Percentiles rank a stretch among this genome's conserved stretches.
These are phyloP conservation scores for Pseudogymnoascus sp. DNA, from an alignment of 2,329 filamentous ascomycete genomes.

Conservation along the genomic window DNA sequence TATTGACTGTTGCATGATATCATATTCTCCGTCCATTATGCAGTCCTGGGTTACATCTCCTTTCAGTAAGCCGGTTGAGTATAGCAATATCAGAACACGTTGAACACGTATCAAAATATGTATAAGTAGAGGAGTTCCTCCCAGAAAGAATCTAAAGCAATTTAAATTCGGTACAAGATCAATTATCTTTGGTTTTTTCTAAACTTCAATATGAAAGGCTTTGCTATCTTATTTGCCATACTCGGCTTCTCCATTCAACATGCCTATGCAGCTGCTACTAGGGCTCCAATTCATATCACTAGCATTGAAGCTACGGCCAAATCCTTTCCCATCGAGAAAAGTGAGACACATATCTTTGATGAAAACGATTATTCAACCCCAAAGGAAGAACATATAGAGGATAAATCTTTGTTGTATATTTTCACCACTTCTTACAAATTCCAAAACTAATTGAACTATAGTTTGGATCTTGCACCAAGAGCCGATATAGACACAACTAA, in stretches of 20 bases:
- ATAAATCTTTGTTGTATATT: background rate
- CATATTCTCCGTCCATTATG: background rate
- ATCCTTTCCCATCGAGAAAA: background rate
- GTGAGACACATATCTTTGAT: background rate
- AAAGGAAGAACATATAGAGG: background rate
- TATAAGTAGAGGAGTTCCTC: background rate
- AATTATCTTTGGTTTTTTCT: background rate
- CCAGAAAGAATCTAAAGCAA: background rate
- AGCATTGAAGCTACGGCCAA: background rate
- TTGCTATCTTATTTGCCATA: background rate
- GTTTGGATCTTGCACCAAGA: background rate
- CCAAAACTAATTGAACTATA: background rate
- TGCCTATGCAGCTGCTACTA: background rate
- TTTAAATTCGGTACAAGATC: background rate
- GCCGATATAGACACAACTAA: background rate
- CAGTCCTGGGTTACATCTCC: background rate
- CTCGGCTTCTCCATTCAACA: background rate
- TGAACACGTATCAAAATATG: background rate
- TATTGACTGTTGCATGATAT: background rate
- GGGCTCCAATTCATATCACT: background rate
- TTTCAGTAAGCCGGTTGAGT: background rate
- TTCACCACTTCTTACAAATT: background rate
- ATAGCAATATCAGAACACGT: background rate
- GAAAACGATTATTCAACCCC: background rate
- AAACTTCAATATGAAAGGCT: background rate